A percentile compares a stretch with the other conserved stretches of the same genome.
Evolutionary conservation across 2,329 filamentous ascomycete genomes (phyloP).

Genomic region (Periconia sp.): DNA sequence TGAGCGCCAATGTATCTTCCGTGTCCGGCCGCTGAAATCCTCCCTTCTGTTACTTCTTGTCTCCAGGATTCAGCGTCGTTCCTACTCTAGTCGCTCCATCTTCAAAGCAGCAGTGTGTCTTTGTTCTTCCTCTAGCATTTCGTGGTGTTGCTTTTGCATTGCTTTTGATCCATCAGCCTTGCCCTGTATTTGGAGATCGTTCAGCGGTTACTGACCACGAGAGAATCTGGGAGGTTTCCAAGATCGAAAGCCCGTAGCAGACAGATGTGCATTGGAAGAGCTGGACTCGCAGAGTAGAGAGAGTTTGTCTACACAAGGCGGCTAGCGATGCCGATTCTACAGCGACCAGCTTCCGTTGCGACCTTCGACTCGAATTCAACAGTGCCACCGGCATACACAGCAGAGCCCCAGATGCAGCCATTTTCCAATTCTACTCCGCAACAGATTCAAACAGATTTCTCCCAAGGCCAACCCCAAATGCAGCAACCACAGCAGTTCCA

Average conservation of each 20-base stretch:
- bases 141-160: not conserved
- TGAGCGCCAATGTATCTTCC: not conserved
- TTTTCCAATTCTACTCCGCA: constrained; percentile 23
- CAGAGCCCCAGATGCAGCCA: constrained; percentile 18
- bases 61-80: not conserved
- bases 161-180: not conserved
- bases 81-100: not conserved
- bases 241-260: too few relatives aligned
- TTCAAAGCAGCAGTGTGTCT: not conserved
- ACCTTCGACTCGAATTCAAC: constrained; percentile 4
- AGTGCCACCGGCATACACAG: constrained; percentile 29
- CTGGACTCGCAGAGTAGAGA: too few relatives aligned
- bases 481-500: constrained; percentile 17
- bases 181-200: not conserved
- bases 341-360: too few relatives aligned
- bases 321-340: too few relatives aligned
- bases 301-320: too few relatives aligned
- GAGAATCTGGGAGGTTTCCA: not conserved
- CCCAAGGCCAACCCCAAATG: constrained; percentile 19
- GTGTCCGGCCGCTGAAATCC: not conserved
- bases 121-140: not conserved
- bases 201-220: not conserved
- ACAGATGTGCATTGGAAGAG: too few relatives aligned
- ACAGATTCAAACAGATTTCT: constrained; percentile 19
- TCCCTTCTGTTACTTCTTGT: not conserved